Conservation (phyloP, 73 alveolate genomes). For the Stentor coeruleus region DNA sequence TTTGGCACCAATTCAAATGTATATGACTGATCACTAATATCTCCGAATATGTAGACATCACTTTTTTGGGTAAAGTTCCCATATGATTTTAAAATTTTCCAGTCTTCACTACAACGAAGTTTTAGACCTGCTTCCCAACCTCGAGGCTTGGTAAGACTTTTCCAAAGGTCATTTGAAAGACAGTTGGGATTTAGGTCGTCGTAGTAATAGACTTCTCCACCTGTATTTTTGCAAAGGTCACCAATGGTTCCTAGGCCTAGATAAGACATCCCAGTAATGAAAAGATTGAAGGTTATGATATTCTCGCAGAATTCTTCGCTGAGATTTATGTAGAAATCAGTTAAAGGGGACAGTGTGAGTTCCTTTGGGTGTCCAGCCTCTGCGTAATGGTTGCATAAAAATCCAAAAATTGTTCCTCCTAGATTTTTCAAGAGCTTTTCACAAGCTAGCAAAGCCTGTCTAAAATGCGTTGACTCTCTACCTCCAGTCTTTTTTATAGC, state of each 20-base stretch:
- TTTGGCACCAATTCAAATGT: background rate
- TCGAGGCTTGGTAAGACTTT: background rate
- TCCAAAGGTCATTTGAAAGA: background rate
- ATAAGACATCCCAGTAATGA: background rate
- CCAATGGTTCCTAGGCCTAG: background rate
- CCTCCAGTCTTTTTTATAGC: background rate
- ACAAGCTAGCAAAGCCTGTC: background rate
- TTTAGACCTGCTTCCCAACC: background rate
- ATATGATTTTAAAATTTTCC: background rate
- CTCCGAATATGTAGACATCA: background rate
- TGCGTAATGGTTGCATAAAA: background rate
- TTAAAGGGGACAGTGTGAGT: background rate
- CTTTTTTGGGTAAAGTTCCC: background rate
- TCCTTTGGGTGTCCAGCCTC: background rate
- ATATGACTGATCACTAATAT: background rate
- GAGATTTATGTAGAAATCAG: background rate
- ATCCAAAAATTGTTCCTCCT: background rate
- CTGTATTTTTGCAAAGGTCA: background rate
- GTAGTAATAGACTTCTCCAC: background rate
- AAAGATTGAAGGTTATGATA: background rate
- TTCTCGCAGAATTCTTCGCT: background rate
- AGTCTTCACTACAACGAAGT: background rate
- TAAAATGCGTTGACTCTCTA: background rate
- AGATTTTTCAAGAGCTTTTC: too few relatives aligned
- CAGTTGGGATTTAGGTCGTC: background rate